A percentile compares a stretch with the other conserved stretches of the same genome.
Conservation (phyloP, 2,329 filamentous ascomycete species). For the Malbranchea zuffiana region DNA sequence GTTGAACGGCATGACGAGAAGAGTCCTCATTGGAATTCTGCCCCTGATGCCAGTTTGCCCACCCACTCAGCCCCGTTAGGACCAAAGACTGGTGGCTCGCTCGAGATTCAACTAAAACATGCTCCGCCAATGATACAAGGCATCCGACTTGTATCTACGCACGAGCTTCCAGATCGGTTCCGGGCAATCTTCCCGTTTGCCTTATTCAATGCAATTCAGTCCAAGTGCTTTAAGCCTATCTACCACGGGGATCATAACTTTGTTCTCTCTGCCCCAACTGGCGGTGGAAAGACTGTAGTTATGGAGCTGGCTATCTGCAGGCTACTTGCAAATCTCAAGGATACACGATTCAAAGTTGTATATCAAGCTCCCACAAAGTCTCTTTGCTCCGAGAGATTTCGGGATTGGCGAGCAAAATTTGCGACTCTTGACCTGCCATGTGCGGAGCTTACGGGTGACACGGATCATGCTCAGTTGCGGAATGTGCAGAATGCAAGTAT, state of each 20-base stretch:
- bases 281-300: constrained; percentile 73
- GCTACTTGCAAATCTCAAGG: constrained; percentile 47
- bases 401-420: constrained; percentile 71
- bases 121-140: constrained; percentile 43
- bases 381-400: constrained; percentile 62
- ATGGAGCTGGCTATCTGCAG: constrained; percentile 74
- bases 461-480: constrained; percentile 53
- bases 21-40: constrained; percentile 11
- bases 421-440: constrained; percentile 54
- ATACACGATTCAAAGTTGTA: constrained; percentile 62
- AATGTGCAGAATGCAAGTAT: constrained; percentile 65
- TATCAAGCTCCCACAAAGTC: constrained; percentile 81
- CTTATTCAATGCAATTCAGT: constrained; percentile 73
- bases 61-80: constrained; percentile 2
- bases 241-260: constrained; percentile 64
- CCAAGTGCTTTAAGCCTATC: constrained; percentile 59
- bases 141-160: constrained; percentile 48
- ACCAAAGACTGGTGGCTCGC: constrained; percentile 8
- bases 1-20: background rate
- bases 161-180: constrained; percentile 57
- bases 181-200: constrained; percentile 60
- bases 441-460: constrained; percentile 74
- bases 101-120: constrained; percentile 23
- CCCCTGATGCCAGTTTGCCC: constrained; percentile 1
- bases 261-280: constrained; percentile 70